Percentiles rank a stretch among this genome's conserved stretches.
These are phyloP conservation scores for Trichosporon faecale DNA, from an alignment of 1,284 basidiomycete genomes.

Conservation along the genomic window DNA sequence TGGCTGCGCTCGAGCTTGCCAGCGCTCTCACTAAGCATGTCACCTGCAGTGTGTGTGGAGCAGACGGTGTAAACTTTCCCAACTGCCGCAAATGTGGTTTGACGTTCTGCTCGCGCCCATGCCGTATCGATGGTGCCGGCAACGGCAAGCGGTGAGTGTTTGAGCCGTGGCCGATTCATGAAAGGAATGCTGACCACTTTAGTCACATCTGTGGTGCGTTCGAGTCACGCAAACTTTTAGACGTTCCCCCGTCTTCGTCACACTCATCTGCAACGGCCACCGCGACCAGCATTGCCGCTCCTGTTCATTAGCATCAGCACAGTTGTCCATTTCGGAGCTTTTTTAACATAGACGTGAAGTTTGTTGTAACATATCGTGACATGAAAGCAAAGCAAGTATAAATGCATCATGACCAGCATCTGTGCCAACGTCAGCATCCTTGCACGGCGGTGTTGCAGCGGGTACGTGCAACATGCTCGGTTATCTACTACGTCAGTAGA, in stretches of 20 bases:
- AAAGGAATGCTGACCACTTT: not conserved
- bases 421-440: too few species aligned
- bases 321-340: not conserved
- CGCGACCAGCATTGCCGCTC: not conserved
- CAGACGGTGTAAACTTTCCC: constrained; percentile 46
- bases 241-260: constrained; percentile 3
- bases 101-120: constrained; percentile 44
- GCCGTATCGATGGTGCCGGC: constrained; percentile 44
- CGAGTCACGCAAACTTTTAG: constrained; percentile 31
- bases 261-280: not conserved
- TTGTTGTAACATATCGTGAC: not conserved
- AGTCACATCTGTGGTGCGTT: constrained; percentile 42
- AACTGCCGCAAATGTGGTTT: constrained; percentile 47
- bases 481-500: too few species aligned
- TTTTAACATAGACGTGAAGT: not conserved
- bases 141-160: constrained; percentile 40
- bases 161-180: not conserved
- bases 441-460: too few species aligned
- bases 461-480: too few species aligned
- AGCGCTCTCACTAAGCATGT: constrained; percentile 44
- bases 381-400: not conserved
- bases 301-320: not conserved
- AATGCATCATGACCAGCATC: not conserved
- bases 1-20: constrained; percentile 42
- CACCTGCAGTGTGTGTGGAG: constrained; percentile 40